phyloP scores from a whole-genome alignment of 129 eudicot species.

The Flaveria robusta region DNA sequence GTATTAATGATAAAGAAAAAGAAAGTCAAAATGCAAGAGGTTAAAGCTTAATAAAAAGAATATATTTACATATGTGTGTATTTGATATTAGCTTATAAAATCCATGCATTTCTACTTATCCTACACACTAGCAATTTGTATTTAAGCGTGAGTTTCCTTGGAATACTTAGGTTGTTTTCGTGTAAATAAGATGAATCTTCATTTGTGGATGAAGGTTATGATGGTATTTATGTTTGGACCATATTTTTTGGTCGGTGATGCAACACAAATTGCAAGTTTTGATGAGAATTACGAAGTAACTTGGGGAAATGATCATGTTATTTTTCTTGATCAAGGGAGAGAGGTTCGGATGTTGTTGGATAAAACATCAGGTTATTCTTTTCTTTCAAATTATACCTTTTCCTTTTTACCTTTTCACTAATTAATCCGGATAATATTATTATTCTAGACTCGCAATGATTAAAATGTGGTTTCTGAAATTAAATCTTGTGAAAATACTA shows the following conservation, averaged over 20 bases:
- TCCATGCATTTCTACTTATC: constrained; percentile 3
- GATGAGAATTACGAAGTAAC: constrained; percentile 31
- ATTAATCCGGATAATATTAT: neutral
- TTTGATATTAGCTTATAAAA: neutral
- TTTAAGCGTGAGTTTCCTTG: neutral
- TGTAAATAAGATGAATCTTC: constrained; percentile 32
- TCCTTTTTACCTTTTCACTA: neutral
- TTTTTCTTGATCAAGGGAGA: constrained; percentile 17
- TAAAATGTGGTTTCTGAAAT: neutral
- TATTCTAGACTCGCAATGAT: neutral
- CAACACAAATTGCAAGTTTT: constrained; percentile 14
- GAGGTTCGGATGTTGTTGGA: constrained; percentile 36
- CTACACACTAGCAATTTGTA: neutral
- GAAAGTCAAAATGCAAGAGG: neutral
- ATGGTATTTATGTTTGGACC: constrained; percentile 15
- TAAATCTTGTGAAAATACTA: neutral
- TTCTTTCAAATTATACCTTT: neutral
- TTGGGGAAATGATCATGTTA: constrained; percentile 36
- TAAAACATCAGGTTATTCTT: constrained; percentile 24
- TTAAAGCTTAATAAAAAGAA: neutral
- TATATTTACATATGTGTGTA: no score
- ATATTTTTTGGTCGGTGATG: constrained; percentile 11
- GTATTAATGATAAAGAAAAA: neutral
- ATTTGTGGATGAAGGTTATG: neutral
- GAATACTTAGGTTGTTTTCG: neutral